Evolutionary conservation across 106 monocot genomes (phyloP).

Genomic region (Dendrobium huoshanense): DNA sequence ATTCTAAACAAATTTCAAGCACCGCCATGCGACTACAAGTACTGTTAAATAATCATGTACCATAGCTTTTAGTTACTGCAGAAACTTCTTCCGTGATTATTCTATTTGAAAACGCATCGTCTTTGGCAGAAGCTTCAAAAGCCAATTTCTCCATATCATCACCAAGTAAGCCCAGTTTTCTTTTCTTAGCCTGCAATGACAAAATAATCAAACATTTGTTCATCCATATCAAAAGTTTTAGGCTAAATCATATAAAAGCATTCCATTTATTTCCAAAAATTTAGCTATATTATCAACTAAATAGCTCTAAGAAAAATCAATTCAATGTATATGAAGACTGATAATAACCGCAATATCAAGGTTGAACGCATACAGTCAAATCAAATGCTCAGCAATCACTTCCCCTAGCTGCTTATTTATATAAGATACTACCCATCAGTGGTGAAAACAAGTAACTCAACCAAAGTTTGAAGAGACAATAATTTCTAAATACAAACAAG

Average conservation of each 20-base stretch:
- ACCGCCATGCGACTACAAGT: neutral
- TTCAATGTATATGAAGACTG: neutral
- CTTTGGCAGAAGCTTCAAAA: slow-evolving; percentile 26
- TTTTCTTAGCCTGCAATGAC: slow-evolving; percentile 62
- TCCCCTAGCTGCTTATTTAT: neutral
- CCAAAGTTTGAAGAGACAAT: no score
- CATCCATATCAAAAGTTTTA: neutral
- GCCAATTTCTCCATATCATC: slow-evolving; percentile 27
- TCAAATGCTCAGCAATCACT: neutral
- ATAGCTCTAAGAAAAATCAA: neutral
- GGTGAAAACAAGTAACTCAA: no score
- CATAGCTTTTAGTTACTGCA: slow-evolving; percentile 34
- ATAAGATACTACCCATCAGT: no score
- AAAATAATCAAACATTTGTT: neutral
- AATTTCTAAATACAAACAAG: neutral
- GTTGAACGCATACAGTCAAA: neutral
- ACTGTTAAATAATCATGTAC: slow-evolving; percentile 17
- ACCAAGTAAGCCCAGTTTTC: slow-evolving; percentile 61
- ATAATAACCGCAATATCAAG: neutral
- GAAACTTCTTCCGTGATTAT: slow-evolving; percentile 20
- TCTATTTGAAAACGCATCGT: slow-evolving; percentile 28
- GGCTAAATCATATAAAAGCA: neutral
- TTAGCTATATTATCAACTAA: neutral
- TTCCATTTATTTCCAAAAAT: neutral
- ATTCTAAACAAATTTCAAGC: neutral